A percentile compares a stretch with the other conserved stretches of the same genome.
Evolutionary conservation across 768 basidiomycete species (phyloP).

Genomic region (Lactarius quietus): DNA sequence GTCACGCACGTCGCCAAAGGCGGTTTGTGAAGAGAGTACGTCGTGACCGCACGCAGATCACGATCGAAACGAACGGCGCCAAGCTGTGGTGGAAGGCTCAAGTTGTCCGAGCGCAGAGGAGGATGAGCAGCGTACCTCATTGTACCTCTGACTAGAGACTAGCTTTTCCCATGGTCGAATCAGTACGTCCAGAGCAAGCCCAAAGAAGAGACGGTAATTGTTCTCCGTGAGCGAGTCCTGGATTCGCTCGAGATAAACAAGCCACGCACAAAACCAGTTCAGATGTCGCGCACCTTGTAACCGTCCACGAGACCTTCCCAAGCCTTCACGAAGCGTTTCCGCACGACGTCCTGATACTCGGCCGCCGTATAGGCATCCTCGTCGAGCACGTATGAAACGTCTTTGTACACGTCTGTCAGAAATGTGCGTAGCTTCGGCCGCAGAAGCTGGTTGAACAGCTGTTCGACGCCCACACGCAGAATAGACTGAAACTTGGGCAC

Average conservation of each 20-base stretch:
- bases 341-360: constrained; percentile 81
- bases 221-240: constrained; percentile 85
- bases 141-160: constrained; percentile 73
- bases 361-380: constrained; percentile 82
- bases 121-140: constrained; percentile 59
- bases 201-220: constrained; percentile 86
- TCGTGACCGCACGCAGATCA: constrained; percentile 79
- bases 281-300: constrained; percentile 58
- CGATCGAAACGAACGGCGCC: constrained; percentile 95
- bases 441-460: constrained; percentile 92
- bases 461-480: constrained; percentile 85
- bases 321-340: constrained; percentile 83
- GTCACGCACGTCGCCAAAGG: constrained; percentile 86
- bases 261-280: too few species aligned
- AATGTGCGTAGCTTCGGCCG: constrained; percentile 83
- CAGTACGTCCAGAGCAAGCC: constrained; percentile 78
- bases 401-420: constrained; percentile 85
- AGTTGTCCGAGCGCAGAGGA: neutral
- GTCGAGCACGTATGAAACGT: constrained; percentile 82
- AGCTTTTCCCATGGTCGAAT: constrained; percentile 96
- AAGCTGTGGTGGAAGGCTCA: constrained; percentile 47
- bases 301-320: constrained; percentile 88
- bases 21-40: constrained; percentile 85
- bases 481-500: constrained; percentile 65
- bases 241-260: neutral